Evolutionary conservation across 495 filamentous ascomycete genomes (phyloP).

Genomic region (Lasiosphaeris hirsuta): DNA sequence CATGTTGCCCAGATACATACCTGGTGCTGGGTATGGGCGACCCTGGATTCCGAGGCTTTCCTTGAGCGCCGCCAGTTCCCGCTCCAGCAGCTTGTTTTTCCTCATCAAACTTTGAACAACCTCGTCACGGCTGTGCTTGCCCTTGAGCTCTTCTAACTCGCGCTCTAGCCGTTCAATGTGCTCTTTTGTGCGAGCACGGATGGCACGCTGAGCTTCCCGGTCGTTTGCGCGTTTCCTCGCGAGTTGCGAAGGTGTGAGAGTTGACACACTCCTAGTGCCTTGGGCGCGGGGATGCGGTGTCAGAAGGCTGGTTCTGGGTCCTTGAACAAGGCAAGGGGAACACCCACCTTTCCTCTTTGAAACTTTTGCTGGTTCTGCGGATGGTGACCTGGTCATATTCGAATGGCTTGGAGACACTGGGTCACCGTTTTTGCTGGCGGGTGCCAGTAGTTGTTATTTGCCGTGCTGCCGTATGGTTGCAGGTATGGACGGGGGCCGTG

Average conservation of each 20-base stretch:
- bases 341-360: conserved; percentile 37
- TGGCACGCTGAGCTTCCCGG: conserved; percentile 81
- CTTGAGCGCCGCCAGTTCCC: conserved; percentile 30
- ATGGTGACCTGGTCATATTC: conserved; percentile 17
- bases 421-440: neutral
- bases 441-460: too few species aligned
- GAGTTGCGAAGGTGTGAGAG: conserved; percentile 68
- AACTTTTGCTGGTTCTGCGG: conserved; percentile 27
- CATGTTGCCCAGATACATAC: conserved; percentile 16
- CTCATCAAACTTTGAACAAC: conserved; percentile 33
- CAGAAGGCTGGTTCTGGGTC: conserved; percentile 1
- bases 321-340: neutral
- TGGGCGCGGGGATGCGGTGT: neutral
- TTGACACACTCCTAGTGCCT: conserved; percentile 68
- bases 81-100: conserved; percentile 38
- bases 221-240: conserved; percentile 85
- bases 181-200: conserved; percentile 74
- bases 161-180: conserved; percentile 76
- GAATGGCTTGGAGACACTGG: neutral
- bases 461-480: too few species aligned
- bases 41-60: conserved; percentile 28
- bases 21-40: conserved; percentile 14
- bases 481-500: too few species aligned
- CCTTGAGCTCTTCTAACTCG: conserved; percentile 58
- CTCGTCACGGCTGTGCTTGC: conserved; percentile 32